Base-by-base conservation (phyloP, 345 rosid species). In the Hibiscus tridactylites region DNA sequence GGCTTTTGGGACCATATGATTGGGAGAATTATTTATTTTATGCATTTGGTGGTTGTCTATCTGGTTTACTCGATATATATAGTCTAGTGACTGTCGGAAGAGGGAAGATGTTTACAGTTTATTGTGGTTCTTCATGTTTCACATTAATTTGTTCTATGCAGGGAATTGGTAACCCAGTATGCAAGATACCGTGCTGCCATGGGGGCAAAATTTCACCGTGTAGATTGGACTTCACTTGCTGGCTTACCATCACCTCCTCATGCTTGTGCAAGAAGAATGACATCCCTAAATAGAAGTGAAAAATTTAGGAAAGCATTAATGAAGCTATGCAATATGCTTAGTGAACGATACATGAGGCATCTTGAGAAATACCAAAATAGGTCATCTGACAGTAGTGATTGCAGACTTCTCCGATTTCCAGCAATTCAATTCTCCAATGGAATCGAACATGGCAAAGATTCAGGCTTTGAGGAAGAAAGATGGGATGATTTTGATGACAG, bases 401-500 rank as follows among this genome's bases (percentile, higher is more conserved):
- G 77, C 52, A 77, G 71, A 71, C 79, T 70, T 74, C 86, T 81
- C 46, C 79, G 83, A 75, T 65, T 62, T 79, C 75, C 79, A 21
- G 58, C 70, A 65, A 68, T 33, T 50, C 74, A 75, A 69, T 71
- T 76, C 33, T 64, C 80, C 15, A 52, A 60, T 47, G 76, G 61
- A 62, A 74, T 59, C 65, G 82, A 82, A 74, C 61, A 75, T 69
- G 75, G 73, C 74, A 81, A 78, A 74, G 83, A 58, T 68, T 68
- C 59, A 11, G 74, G 73, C 78, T 80, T 68, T 73, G 83, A 79
- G 73, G 89, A 78, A 75, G 85, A 84, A 57, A 76, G 56, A 54
- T 95, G 99, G 99, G 99, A 92, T 85, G 92, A 90, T 86, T 92
- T 92, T 79, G 76, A 66, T 77, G 88, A 88, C 56, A 70, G 73